Conservation (phyloP, 2,329 filamentous ascomycete species). For the Purpureocillium lavendulum region DNA sequence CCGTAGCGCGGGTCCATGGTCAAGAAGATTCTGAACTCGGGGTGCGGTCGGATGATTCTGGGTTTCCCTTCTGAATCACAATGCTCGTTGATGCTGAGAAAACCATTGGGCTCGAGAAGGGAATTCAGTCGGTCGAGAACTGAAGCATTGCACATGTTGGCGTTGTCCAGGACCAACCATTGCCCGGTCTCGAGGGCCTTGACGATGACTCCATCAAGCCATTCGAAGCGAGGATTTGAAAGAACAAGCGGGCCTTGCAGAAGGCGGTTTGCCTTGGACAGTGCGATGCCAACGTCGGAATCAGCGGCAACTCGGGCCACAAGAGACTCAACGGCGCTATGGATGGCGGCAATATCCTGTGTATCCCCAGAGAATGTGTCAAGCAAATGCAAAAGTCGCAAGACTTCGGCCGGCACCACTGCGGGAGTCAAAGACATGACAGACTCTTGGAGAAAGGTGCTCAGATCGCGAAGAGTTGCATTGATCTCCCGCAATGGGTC, state of each 20-base stretch:
- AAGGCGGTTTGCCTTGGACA: constrained; percentile 40
- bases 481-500: constrained; percentile 70
- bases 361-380: constrained; percentile 29
- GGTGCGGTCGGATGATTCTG: constrained; percentile 71
- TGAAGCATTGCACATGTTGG: constrained; percentile 91
- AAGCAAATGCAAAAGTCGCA: constrained; percentile 44
- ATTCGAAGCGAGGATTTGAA: constrained; percentile 79
- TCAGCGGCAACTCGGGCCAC: constrained; percentile 31
- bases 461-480: constrained; percentile 39
- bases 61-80: constrained; percentile 74
- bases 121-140: constrained; percentile 94
- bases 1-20: constrained; percentile 89
- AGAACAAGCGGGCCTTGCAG: constrained; percentile 47
- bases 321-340: constrained; percentile 29
- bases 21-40: constrained; percentile 84
- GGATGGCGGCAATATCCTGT: constrained; percentile 27
- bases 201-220: constrained; percentile 89
- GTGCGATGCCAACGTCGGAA: constrained; percentile 35
- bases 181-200: constrained; percentile 77
- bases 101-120: constrained; percentile 81
- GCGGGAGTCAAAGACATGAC: constrained; percentile 40
- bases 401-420: constrained; percentile 34
- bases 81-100: constrained; percentile 88
- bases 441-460: constrained; percentile 41
- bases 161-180: constrained; percentile 94